Base-by-base conservation (phyloP, 352 stramenopile genomes). In the Pythium oligandrum region DNA sequence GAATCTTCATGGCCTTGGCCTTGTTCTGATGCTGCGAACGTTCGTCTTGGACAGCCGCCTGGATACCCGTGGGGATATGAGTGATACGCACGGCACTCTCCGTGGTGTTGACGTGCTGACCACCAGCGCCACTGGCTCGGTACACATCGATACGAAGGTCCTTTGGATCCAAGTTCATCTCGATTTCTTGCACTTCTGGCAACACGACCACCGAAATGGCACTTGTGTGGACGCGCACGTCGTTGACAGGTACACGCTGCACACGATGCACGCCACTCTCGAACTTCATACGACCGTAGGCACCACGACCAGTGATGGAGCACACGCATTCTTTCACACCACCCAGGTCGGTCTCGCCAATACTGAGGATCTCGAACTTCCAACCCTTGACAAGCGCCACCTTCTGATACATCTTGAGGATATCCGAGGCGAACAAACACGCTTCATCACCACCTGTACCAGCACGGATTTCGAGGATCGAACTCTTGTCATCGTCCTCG, bases 81-180 rank as follows among this genome's bases (percentile, higher is more conserved):
- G 97, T 92, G 53, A 99, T 84, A 53, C 97, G 93, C 39, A 99
- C 95, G 7, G 94, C 96, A 46, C 92, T 98, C 64, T 99, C 96
- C 6, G 95, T 98, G 55, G 98, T 99, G 83, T 99, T 99, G n/a
- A 99, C 96, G 70, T 99, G 98, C 78, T 99, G 97, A 0, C 95
- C 96, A 42, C 97, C 97, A 40, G 96, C 94, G 43, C 97, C 97
- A 52, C 95, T 97, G 30, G 92, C 95, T 31, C 96, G 81, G 72
- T 97, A 98, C n/a, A 98, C 98, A 46, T 97, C 91, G 55, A 99
- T 97, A 59, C 96, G 91, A 45, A 99, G 80, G 64, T 99, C 97
- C 59, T 98, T 97, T 17, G 75, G 59, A 54, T 98, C 87, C 3
- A 99, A 76, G 73, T 97, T 52, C 57, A 86, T 71, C 52, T 95